phyloP scores from a whole-genome alignment of 2,329 filamentous ascomycete species.

The Hyphodiscus sp. region DNA sequence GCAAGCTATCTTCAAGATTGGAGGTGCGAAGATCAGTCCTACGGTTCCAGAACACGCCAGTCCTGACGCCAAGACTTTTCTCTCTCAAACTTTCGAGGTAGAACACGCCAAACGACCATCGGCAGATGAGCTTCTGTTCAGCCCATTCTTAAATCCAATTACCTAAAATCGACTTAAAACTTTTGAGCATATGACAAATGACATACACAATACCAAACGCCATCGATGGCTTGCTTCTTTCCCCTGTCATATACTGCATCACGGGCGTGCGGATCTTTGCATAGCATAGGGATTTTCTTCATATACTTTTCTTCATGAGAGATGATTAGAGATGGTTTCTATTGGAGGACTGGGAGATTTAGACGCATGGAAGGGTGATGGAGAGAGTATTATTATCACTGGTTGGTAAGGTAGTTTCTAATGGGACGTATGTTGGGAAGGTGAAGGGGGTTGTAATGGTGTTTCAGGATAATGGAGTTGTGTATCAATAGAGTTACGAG shows the following conservation, averaged over 20 bases:
- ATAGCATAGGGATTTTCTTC: background rate
- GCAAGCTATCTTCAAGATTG: slow-evolving; percentile 98
- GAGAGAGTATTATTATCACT: background rate
- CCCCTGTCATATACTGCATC: background rate
- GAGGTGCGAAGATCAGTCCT: slow-evolving; percentile 77
- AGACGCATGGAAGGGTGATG: background rate
- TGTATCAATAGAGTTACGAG: background rate
- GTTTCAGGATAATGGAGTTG: background rate
- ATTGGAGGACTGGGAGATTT: background rate
- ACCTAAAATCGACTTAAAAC: slow-evolving; percentile 34
- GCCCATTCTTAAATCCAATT: slow-evolving; percentile 72
- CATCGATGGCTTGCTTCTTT: background rate
- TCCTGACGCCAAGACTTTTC: slow-evolving; percentile 74
- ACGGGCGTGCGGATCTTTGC: background rate
- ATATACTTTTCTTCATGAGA: background rate
- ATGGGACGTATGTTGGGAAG: background rate
- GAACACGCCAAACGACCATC: slow-evolving; percentile 89
- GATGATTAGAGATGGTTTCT: background rate
- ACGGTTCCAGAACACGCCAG: slow-evolving; percentile 84
- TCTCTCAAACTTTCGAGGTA: slow-evolving; percentile 88
- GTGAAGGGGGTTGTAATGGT: background rate
- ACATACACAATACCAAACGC: background rate
- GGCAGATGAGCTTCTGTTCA: slow-evolving; percentile 82
- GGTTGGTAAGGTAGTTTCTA: background rate
- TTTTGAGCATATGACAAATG: background rate